A percentile compares a stretch with the other conserved stretches of the same genome.
Conservation (phyloP, 139 green algal species). For the Chlorella sp. region DNA sequence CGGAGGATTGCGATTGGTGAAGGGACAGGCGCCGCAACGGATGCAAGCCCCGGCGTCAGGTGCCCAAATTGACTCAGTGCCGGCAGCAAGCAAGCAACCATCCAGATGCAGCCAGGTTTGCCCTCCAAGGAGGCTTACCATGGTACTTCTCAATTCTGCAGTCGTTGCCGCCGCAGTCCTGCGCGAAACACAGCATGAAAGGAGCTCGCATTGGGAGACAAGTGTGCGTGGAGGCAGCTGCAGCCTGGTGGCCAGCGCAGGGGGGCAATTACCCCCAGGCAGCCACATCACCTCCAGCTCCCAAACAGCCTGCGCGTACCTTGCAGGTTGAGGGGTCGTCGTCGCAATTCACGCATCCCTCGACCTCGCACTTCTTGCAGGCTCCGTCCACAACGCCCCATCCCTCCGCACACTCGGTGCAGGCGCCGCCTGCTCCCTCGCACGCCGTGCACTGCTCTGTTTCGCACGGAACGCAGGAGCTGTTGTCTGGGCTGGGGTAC, state of each 20-base stretch:
- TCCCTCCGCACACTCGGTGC: background rate
- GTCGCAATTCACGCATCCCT: background rate
- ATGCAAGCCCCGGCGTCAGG: too few species aligned
- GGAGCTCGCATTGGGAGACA: too few species aligned
- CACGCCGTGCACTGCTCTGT: background rate
- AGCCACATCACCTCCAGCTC: too few species aligned
- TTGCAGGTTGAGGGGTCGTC: background rate
- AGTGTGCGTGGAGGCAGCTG: too few species aligned
- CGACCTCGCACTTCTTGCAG: background rate
- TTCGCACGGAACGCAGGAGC: background rate
- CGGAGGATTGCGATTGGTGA: background rate
- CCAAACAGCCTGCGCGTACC: background rate
- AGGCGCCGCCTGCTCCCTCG: background rate
- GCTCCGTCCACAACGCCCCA: background rate
- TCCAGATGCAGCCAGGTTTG: too few species aligned
- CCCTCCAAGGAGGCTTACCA: too few species aligned
- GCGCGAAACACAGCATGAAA: too few species aligned
- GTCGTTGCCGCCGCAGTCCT: background rate
- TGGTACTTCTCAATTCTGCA: background rate
- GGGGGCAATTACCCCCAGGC: too few species aligned
- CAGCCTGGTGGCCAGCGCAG: too few species aligned
- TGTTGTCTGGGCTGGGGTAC: background rate
- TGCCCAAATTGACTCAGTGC: too few species aligned
- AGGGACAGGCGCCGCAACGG: too few species aligned
- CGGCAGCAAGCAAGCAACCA: too few species aligned